Percentiles rank a stretch among this genome's conserved stretches.
phyloP scores from a whole-genome alignment of 2,329 filamentous ascomycete species.

The Chaetomium sp. region DNA sequence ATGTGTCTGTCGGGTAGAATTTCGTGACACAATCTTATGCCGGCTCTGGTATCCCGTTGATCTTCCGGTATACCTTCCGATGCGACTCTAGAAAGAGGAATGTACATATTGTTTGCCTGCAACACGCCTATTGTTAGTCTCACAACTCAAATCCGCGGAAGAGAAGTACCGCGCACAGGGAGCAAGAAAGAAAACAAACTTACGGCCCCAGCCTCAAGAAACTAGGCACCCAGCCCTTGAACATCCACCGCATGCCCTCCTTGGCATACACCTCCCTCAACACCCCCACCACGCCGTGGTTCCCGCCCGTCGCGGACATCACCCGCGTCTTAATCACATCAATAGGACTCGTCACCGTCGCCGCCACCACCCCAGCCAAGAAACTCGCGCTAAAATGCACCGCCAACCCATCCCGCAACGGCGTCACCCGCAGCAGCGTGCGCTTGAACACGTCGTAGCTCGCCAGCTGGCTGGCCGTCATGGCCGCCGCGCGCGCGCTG shows the following conservation, averaged over 20 bases:
- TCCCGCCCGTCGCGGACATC: constrained; percentile 60
- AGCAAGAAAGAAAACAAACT: constrained; percentile 28
- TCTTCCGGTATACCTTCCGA: constrained; percentile 64
- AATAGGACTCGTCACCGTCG: constrained; percentile 76
- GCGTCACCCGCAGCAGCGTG: constrained; percentile 58
- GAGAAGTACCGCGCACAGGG: not conserved
- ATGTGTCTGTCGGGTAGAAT: constrained; percentile 17
- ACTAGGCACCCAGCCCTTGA: constrained; percentile 82
- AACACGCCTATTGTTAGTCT: constrained; percentile 6
- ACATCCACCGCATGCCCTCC: constrained; percentile 77
- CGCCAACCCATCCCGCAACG: constrained; percentile 61
- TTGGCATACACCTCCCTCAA: constrained; percentile 60
- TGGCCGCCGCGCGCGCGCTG: constrained; percentile 71
- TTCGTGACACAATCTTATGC: constrained; percentile 23
- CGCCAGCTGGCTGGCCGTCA: constrained; percentile 79
- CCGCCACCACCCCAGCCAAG: constrained; percentile 74
- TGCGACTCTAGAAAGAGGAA: constrained; percentile 84
- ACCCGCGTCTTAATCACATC: constrained; percentile 86
- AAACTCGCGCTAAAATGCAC: constrained; percentile 76
- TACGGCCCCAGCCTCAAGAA: constrained; percentile 59
- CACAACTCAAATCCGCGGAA: not conserved
- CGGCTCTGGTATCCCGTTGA: constrained; percentile 38
- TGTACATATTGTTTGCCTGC: constrained; percentile 74
- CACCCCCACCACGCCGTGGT: constrained; percentile 45
- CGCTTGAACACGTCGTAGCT: constrained; percentile 80